Conservation (phyloP, 2,329 filamentous ascomycete genomes). For the Lachnellula cervina region DNA sequence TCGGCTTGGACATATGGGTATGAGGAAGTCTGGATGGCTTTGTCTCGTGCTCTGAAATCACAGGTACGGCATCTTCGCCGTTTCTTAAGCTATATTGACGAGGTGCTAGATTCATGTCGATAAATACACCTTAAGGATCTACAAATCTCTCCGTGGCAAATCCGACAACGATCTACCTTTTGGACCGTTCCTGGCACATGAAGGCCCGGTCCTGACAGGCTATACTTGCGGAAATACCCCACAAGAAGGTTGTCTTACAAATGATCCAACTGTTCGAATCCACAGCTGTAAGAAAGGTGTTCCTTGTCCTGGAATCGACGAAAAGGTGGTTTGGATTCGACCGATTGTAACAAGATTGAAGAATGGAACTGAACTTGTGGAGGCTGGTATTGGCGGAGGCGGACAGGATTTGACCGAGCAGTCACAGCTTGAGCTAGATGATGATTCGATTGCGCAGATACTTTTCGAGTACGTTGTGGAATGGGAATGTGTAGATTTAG, state of each 20-base stretch:
- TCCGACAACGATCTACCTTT: conserved; percentile 31
- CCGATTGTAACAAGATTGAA: conserved; percentile 66
- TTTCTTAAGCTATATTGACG: conserved; percentile 11
- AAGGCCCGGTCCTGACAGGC: conserved; percentile 65
- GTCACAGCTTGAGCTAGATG: conserved; percentile 59
- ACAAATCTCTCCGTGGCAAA: conserved; percentile 54
- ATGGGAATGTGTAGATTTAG: conserved; percentile 38
- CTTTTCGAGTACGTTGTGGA: conserved; percentile 48
- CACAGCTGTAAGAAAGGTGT: conserved; percentile 82
- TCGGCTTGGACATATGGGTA: conserved; percentile 91
- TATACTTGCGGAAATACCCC: conserved; percentile 69
- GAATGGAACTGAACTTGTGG: conserved; percentile 59
- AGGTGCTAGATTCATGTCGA: conserved; percentile 69
- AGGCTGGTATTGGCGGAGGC: conserved; percentile 75
- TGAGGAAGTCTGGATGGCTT: conserved; percentile 83
- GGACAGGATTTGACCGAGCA: conserved; percentile 67
- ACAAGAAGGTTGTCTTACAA: conserved; percentile 68
- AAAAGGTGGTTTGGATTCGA: conserved; percentile 65
- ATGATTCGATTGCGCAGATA: conserved; percentile 25
- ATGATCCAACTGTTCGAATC: conserved; percentile 56
- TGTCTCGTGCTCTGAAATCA: conserved; percentile 65
- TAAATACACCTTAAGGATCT: conserved; percentile 71
- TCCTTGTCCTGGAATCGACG: conserved; percentile 47
- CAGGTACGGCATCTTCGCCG: conserved; percentile 39
- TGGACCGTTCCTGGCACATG: conserved; percentile 41